Conservation (phyloP, 1,284 basidiomycete species). For the Puccinia hordei region DNA sequence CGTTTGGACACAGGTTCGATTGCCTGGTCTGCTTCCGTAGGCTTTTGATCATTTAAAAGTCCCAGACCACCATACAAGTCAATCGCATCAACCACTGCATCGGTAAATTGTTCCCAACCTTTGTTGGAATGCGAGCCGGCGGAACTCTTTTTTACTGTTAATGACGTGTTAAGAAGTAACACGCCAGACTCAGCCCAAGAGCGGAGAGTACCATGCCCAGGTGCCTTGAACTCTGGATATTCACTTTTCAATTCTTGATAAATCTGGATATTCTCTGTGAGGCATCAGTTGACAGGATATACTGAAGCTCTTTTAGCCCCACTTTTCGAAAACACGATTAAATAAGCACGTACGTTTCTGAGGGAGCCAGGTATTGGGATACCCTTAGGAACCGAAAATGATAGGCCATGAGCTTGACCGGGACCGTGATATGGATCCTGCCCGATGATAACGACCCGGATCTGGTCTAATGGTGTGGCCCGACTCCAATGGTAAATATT, state of each 20-base stretch:
- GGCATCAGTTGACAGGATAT: neutral
- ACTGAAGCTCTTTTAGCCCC: neutral
- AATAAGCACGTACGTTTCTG: conserved; percentile 56
- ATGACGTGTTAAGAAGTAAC: conserved; percentile 58
- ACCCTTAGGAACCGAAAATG: conserved; percentile 58
- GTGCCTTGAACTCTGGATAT: conserved; percentile 51
- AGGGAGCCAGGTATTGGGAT: conserved; percentile 57
- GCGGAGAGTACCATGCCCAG: conserved; percentile 55
- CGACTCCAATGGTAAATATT: conserved; percentile 58
- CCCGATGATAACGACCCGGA: conserved; percentile 59
- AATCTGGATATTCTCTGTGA: neutral
- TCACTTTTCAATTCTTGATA: conserved; percentile 44
- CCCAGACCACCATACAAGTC: conserved; percentile 48
- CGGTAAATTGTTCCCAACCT: conserved; percentile 60
- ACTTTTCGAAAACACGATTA: neutral
- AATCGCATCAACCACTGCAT: conserved; percentile 55
- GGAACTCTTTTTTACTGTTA: conserved; percentile 57
- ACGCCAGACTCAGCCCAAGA: conserved; percentile 60
- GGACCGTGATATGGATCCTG: conserved; percentile 60
- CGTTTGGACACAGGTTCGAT: conserved; percentile 16
- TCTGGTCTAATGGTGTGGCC: conserved; percentile 56
- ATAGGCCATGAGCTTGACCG: conserved; percentile 58
- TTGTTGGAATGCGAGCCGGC: conserved; percentile 59
- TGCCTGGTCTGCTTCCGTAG: neutral
- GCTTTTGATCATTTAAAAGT: neutral